Conservation (phyloP, 2,329 filamentous ascomycete genomes). For the Clonostachys solani region DNA sequence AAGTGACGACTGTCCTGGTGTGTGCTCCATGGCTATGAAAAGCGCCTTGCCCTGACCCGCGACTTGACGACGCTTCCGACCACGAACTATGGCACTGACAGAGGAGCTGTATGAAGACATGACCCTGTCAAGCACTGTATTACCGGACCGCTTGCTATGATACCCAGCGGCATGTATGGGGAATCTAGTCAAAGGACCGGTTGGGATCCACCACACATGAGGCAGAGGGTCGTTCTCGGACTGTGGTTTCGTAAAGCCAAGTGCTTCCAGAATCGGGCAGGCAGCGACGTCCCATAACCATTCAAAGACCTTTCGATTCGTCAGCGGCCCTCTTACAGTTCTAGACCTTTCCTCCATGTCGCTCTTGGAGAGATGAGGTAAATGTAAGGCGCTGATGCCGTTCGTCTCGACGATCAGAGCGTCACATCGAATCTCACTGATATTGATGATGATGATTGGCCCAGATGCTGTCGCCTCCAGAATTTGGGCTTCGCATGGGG, state of each 20-base stretch:
- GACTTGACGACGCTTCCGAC: background rate
- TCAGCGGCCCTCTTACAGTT: background rate
- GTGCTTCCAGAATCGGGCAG: background rate
- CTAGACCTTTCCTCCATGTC: no score
- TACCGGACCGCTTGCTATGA: background rate
- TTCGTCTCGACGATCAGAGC: background rate
- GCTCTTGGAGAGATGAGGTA: background rate
- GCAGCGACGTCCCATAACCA: background rate
- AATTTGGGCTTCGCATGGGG: background rate
- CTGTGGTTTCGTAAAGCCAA: background rate
- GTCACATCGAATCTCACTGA: background rate
- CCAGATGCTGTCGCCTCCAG: background rate
- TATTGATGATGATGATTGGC: background rate
- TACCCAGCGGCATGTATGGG: background rate
- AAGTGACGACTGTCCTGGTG: no score
- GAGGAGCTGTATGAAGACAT: background rate
- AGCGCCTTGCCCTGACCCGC: no score
- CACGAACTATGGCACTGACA: background rate
- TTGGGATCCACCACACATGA: background rate
- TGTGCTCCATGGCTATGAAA: no score
- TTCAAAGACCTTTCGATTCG: background rate
- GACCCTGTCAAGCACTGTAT: background rate
- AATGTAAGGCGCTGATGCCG: background rate
- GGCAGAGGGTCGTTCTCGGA: background rate
- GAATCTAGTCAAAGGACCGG: background rate